A percentile compares a stretch with the other conserved stretches of the same genome.
phyloP scores from a whole-genome alignment of 352 stramenopile genomes.

The Globisporangium camurandrum region DNA sequence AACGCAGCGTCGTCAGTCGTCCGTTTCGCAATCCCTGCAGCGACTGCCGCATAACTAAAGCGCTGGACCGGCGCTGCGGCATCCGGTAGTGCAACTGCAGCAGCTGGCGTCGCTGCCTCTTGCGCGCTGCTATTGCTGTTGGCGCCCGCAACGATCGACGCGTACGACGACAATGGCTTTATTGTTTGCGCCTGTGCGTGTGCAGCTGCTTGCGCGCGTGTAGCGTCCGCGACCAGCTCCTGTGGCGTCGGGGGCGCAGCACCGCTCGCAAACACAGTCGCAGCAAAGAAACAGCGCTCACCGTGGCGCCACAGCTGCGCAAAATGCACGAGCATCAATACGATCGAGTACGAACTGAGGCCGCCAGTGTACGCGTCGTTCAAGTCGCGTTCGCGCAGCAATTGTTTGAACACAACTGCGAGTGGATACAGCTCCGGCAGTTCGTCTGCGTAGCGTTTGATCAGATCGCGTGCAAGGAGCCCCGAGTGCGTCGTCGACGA shows the following conservation, averaged over 20 bases:
- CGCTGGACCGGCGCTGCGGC: conserved; percentile 20
- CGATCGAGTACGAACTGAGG: conserved; percentile 88
- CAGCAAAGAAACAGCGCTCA: conserved; percentile 38
- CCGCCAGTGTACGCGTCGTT: conserved; percentile 90
- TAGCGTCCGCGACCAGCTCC: conserved; percentile 15
- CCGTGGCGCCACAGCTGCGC: conserved; percentile 62
- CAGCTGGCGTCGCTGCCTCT: not conserved
- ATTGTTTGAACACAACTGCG: conserved; percentile 87
- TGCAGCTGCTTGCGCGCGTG: not conserved
- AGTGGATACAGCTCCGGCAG: conserved; percentile 86
- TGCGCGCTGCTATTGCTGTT: conserved; percentile 13
- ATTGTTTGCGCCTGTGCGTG: conserved; percentile 6
- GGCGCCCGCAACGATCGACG: conserved; percentile 34
- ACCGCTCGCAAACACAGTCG: conserved; percentile 58
- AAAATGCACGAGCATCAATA: conserved; percentile 90
- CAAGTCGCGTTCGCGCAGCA: conserved; percentile 82
- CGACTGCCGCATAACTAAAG: conserved; percentile 71
- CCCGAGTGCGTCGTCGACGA: conserved; percentile 75
- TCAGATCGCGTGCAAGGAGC: conserved; percentile 73
- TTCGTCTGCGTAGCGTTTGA: conserved; percentile 75
- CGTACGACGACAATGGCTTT: conserved; percentile 46
- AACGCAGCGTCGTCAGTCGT: conserved; percentile 8
- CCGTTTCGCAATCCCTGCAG: conserved; percentile 50
- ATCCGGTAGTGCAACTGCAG: too few species aligned
- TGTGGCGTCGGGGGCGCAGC: conserved; percentile 31